phyloP scores from a whole-genome alignment of 345 rosid genomes.

The Hevea brasiliensis region DNA sequence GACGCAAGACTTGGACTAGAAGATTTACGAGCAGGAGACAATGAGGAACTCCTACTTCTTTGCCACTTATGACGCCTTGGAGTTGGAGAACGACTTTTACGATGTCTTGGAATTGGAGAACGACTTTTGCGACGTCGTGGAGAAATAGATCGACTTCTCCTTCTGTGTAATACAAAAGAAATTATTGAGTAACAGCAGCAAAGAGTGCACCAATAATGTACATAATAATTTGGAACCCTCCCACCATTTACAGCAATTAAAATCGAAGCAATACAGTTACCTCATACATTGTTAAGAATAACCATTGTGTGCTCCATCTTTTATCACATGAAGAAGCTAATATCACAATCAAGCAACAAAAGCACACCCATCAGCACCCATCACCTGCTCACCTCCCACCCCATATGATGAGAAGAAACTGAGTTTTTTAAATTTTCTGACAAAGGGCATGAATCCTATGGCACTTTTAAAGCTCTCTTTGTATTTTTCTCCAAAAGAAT shows the following conservation, averaged over 20 bases:
- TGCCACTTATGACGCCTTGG: constrained; percentile 74
- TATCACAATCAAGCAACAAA: constrained; percentile 76
- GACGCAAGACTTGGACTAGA: constrained; percentile 62
- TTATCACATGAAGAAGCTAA: constrained; percentile 92
- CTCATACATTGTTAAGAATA: constrained; percentile 79
- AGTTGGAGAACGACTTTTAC: constrained; percentile 70
- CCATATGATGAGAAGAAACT: constrained; percentile 19
- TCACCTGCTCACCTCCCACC: constrained; percentile 83
- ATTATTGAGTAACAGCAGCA: constrained; percentile 44
- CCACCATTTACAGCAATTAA: constrained; percentile 40
- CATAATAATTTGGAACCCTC: constrained; percentile 30
- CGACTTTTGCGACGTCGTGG: constrained; percentile 64
- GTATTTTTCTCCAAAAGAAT: constrained; percentile 5
- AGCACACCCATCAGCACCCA: constrained; percentile 69
- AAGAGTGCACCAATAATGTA: constrained; percentile 26
- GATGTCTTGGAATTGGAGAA: constrained; percentile 62
- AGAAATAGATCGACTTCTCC: constrained; percentile 81
- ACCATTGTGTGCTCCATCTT: constrained; percentile 80
- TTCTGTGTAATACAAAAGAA: constrained; percentile 52
- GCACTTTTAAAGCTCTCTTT: not conserved
- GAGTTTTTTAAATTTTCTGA: constrained; percentile 9
- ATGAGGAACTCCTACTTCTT: constrained; percentile 75
- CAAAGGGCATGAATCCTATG: constrained; percentile 6
- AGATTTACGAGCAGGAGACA: constrained; percentile 61
- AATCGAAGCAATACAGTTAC: constrained; percentile 78